A percentile compares a stretch with the other conserved stretches of the same genome.
Evolutionary conservation across 83 land plant species (phyloP).

Genomic region (Picea mariana): DNA sequence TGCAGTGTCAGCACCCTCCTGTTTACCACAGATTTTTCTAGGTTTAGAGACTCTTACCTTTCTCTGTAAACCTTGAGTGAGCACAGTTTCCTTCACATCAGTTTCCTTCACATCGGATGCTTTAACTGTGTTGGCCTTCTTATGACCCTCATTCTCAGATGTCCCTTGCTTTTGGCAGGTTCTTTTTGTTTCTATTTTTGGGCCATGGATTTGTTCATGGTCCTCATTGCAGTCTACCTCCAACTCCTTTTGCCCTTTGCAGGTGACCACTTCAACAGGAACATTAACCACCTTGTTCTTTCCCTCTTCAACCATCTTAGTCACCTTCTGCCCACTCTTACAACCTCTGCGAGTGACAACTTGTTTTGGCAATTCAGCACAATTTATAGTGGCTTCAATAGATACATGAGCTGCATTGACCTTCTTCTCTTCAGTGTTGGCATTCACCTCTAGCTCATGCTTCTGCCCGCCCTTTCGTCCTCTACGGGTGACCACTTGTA

Average conservation of each 20-base stretch:
- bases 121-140: background rate
- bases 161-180: background rate
- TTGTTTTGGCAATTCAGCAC: background rate
- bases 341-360: slow-evolving; percentile 5
- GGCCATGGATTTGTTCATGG: background rate
- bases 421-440: background rate
- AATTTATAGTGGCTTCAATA: background rate
- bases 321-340: background rate
- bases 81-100: background rate
- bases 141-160: background rate
- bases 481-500: background rate
- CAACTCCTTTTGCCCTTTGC: background rate
- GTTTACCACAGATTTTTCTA: background rate
- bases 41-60: background rate
- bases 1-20: no score
- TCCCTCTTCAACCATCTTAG: background rate
- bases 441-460: background rate
- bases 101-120: background rate
- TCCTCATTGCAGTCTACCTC: background rate
- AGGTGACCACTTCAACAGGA: background rate
- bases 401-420: background rate
- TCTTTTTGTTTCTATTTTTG: slow-evolving; percentile 1
- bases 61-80: background rate
- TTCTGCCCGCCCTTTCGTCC: background rate
- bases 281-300: background rate